These are phyloP conservation scores for Galerina sulciceps DNA, from an alignment of 768 basidiomycete species.

Conservation along the genomic window DNA sequence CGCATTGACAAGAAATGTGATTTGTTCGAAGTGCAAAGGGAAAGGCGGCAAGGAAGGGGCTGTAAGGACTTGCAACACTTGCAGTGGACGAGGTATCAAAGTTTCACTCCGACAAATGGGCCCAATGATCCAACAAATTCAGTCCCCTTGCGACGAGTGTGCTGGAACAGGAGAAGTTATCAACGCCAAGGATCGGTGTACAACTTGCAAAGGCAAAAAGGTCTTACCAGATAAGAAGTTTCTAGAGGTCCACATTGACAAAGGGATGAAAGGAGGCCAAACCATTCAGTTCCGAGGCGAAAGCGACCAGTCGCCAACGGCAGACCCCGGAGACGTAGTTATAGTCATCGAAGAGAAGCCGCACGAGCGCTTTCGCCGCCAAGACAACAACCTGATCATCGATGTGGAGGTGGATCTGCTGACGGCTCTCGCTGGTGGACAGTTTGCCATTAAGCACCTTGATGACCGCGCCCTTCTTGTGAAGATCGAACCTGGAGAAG, in stretches of 20 bases:
- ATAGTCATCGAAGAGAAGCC: slow-evolving; percentile 94
- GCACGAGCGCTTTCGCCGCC: slow-evolving; percentile 86
- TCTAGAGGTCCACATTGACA: slow-evolving; percentile 97
- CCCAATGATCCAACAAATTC: slow-evolving; percentile 99
- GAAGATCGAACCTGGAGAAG: slow-evolving; percentile 84
- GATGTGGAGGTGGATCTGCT: slow-evolving; percentile 93
- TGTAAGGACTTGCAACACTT: slow-evolving; percentile 75
- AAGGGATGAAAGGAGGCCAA: slow-evolving; percentile 95
- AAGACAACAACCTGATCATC: slow-evolving; percentile 83
- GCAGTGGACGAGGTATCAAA: slow-evolving; percentile 90
- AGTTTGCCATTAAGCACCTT: slow-evolving; percentile 88
- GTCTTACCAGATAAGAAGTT: slow-evolving; percentile 93
- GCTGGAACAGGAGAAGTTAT: slow-evolving; percentile 94
- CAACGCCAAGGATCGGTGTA: slow-evolving; percentile 91
- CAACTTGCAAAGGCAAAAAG: slow-evolving; percentile 94
- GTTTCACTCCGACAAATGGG: slow-evolving; percentile 96
- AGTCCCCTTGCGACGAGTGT: slow-evolving; percentile 93
- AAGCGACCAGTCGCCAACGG: slow-evolving; percentile 89
- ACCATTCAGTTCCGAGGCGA: slow-evolving; percentile 89
- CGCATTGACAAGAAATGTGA: slow-evolving; percentile 91
- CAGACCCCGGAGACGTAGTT: slow-evolving; percentile 91
- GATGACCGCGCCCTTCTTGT: slow-evolving; percentile 91
- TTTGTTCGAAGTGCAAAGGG: slow-evolving; percentile 93
- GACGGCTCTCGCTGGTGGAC: slow-evolving; percentile 91
- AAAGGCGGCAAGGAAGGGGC: slow-evolving; percentile 98